These are phyloP conservation scores for Kalanchoe fedtschenkoi DNA, from an alignment of 164 flowering plant genomes.

Conservation along the genomic window DNA sequence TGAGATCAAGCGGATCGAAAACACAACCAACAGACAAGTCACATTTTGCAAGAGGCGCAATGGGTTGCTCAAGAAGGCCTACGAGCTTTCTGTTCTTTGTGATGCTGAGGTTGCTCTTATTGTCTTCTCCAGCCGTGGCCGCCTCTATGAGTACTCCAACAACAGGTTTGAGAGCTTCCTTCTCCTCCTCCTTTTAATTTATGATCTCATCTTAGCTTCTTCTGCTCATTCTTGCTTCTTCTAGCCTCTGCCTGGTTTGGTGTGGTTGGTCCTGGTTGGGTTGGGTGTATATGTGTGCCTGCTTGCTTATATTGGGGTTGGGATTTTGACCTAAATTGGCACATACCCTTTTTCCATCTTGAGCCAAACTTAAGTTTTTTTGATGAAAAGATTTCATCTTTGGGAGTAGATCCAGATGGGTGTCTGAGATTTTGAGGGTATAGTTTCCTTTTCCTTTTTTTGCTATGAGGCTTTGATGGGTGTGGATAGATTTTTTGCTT, in stretches of 20 bases:
- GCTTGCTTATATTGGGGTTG: not conserved
- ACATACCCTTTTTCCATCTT: not conserved
- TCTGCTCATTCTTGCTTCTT: too few species aligned
- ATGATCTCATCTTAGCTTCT: too few species aligned
- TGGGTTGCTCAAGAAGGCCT: slow-evolving; percentile 70
- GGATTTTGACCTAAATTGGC: not conserved
- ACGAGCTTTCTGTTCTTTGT: slow-evolving; percentile 70
- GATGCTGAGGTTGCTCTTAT: slow-evolving; percentile 74
- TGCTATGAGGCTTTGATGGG: not conserved
- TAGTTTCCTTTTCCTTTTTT: not conserved
- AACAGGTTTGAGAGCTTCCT: slow-evolving; percentile 41
- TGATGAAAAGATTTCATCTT: not conserved
- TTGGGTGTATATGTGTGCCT: not conserved
- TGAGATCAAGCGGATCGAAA: slow-evolving; percentile 78
- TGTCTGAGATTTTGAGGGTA: not conserved
- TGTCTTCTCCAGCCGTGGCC: slow-evolving; percentile 77
- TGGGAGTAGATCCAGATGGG: slow-evolving; percentile 1
- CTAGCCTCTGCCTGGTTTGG: not conserved
- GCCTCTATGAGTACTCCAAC: slow-evolving; percentile 75
- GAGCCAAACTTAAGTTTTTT: not conserved
- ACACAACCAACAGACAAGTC: slow-evolving; percentile 74
- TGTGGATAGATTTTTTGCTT: not conserved
- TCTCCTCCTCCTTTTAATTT: not conserved
- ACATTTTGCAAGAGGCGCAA: slow-evolving; percentile 74
- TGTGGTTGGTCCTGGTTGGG: too few species aligned